Percentiles rank a stretch among this genome's conserved stretches.
Evolutionary conservation across 2,329 filamentous ascomycete species (phyloP).

Genomic region (Immersiporthe knoxdaviesiana): DNA sequence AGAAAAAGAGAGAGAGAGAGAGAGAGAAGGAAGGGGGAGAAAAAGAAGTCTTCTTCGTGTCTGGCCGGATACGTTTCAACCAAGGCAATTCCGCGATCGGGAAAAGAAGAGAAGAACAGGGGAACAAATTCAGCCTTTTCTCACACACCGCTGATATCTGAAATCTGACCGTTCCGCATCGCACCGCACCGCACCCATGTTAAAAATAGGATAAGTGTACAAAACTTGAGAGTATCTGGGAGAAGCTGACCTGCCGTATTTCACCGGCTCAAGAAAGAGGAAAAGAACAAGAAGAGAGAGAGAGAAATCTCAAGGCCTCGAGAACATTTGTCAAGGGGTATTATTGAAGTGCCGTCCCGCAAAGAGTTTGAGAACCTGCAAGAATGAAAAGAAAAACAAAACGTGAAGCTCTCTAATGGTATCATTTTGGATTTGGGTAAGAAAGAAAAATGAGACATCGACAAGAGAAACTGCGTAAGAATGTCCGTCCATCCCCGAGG

Average conservation of each 20-base stretch:
- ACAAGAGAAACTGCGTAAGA: neutral
- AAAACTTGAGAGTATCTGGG: neutral
- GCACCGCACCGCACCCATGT: neutral
- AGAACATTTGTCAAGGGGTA: neutral
- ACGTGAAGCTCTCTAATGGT: slow-evolving; percentile 34
- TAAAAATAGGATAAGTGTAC: neutral
- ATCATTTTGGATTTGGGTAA: slow-evolving; percentile 33
- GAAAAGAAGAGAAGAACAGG: neutral
- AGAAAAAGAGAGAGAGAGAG: too few relatives aligned
- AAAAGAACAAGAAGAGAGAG: neutral
- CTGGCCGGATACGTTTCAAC: neutral
- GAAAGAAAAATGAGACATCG: slow-evolving; percentile 20
- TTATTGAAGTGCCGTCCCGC: slow-evolving; percentile 1
- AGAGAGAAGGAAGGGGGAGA: neutral
- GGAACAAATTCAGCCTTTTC: neutral
- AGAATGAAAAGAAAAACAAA: neutral
- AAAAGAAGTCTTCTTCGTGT: neutral
- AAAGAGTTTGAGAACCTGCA: neutral
- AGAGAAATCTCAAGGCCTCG: neutral
- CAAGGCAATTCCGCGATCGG: neutral
- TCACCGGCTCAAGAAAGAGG: neutral
- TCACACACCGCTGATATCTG: neutral
- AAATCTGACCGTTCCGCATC: neutral
- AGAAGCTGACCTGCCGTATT: neutral
- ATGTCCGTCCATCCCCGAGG: neutral